A percentile compares a stretch with the other conserved stretches of the same genome.
Evolutionary conservation across 352 stramenopile genomes (phyloP).

Genomic region (Blastocystis sp.): DNA sequence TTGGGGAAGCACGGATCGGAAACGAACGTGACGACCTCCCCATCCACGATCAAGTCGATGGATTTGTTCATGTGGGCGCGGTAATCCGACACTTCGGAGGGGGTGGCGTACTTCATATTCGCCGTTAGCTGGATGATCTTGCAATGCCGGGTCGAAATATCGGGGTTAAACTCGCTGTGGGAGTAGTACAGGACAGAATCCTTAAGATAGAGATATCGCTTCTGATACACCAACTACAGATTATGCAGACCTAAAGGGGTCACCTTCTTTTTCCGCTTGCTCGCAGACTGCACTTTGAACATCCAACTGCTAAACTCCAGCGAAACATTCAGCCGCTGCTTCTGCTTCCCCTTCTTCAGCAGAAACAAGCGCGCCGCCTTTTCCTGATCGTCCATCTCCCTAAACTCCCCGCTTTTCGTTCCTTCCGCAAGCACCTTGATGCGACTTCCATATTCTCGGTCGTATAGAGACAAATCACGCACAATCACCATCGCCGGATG

Average conservation of each 20-base stretch:
- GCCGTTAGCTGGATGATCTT: neutral
- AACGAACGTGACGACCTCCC: constrained; percentile 46
- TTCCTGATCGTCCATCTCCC: neutral
- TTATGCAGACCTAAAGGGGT: neutral
- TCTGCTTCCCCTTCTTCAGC: neutral
- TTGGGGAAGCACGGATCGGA: constrained; percentile 33
- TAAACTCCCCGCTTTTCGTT: neutral
- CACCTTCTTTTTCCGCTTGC: constrained; percentile 12
- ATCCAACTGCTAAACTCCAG: constrained; percentile 50
- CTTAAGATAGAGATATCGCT: constrained; percentile 63
- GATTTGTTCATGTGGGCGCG: constrained; percentile 19
- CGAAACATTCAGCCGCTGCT: constrained; percentile 42
- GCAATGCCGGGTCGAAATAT: constrained; percentile 5
- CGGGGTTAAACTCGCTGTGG: constrained; percentile 47
- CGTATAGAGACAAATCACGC: neutral
- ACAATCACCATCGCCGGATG: neutral
- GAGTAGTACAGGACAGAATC: constrained; percentile 48
- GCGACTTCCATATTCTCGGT: neutral
- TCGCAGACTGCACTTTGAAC: constrained; percentile 32
- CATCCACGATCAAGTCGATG: constrained; percentile 14
- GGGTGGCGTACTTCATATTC: constrained; percentile 13
- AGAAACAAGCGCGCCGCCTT: neutral
- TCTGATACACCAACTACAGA: constrained; percentile 35
- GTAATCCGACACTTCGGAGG: neutral
- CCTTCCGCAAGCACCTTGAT: neutral